Base-by-base conservation (phyloP, 179 eudicot species). In the Patellifolia procumbens region DNA sequence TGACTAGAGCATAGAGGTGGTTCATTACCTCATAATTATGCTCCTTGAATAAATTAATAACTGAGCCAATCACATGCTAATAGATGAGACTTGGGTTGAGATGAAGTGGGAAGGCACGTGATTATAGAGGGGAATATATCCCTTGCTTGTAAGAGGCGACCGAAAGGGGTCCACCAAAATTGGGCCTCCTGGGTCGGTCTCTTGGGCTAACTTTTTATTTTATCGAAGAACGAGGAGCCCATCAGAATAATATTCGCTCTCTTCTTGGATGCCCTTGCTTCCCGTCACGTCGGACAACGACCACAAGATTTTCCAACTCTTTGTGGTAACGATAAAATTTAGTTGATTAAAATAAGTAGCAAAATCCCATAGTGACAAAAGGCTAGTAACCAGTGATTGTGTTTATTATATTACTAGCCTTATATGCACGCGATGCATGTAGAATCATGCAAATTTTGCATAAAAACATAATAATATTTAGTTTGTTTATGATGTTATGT, bases 181-280 rank as follows among this genome's bases (percentile, higher is more conserved):
- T 79, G 85, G 79, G 76, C 85, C 68, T 39, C 37, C 2, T 60
- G 67, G 71, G 68, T 61, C 81, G 64, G 78, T 81, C n/a, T 20
- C 56, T 77, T 60, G 78, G 81, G 73, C 68, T 65, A 8, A 1
- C 62, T 48, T 63, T 81, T 76, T n/a, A n/a, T n/a, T 82, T 82
- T 78, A 69, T 78, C 48, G 79, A 69, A 63, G 19, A 26, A 69
- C 79, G 81, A 78, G 85, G 35, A 75, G 75, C 76, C 83, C 79
- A 68, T 68, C 22, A 24, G 19, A 55, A 58, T 19, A 73, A 51
- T 31, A 55, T 79, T 68, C 24, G 45, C 35, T 70, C 45, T 24
- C 78, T 77, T 77, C 84, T 81, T 55, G 79, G 78, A 81, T 81
- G 76, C 76, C 72, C 16, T 74, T 74, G 85, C 76, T 78, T 70